Conservation (phyloP, 2,329 filamentous ascomycete species). For the Colletotrichum navitas region DNA sequence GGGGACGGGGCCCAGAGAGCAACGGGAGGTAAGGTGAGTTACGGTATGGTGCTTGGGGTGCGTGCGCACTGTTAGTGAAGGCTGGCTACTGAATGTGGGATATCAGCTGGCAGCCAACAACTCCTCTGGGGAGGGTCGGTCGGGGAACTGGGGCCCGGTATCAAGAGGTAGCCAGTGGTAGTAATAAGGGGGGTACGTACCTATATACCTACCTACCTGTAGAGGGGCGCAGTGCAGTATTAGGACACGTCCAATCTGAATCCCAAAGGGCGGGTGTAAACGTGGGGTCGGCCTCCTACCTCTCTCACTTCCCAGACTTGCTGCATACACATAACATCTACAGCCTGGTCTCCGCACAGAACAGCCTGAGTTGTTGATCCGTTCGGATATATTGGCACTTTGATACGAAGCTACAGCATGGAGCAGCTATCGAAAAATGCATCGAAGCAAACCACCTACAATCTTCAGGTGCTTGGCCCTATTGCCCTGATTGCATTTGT, state of each 20-base stretch:
- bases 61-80: slow-evolving; percentile 6
- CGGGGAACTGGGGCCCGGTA: slow-evolving; percentile 20
- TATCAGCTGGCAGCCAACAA: slow-evolving; percentile 22
- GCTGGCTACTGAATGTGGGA: slow-evolving; percentile 8
- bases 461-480: neutral
- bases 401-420: neutral
- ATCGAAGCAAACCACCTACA: neutral
- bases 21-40: slow-evolving; percentile 34
- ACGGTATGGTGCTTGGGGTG: slow-evolving; percentile 19
- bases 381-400: no score
- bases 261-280: slow-evolving; percentile 13
- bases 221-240: neutral
- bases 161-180: slow-evolving; percentile 5
- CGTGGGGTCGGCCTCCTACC: slow-evolving; percentile 19
- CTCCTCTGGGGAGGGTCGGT: slow-evolving; percentile 15
- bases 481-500: neutral
- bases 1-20: slow-evolving; percentile 22
- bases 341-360: neutral
- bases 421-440: no score
- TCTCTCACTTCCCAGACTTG: neutral
- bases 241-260: slow-evolving; percentile 3
- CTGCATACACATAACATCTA: neutral
- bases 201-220: no score
- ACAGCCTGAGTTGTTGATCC: neutral
- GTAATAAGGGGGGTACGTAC: slow-evolving; percentile 25